Conservation (phyloP, 2,329 filamentous ascomycete species). For the Raffaelea albimanens region DNA sequence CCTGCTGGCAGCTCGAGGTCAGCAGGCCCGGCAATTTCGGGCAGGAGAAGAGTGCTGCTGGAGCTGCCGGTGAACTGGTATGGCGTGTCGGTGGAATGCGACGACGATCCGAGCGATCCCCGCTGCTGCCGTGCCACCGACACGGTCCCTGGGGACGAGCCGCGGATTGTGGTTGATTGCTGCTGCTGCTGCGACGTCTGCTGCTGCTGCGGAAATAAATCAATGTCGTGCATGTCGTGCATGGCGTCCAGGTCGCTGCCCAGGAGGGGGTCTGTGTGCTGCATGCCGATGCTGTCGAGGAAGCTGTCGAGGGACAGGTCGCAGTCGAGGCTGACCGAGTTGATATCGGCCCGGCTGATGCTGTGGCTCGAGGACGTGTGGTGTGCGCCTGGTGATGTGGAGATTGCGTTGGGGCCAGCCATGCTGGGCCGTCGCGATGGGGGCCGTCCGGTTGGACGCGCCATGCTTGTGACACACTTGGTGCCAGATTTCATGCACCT, state of each 20-base stretch:
- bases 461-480: neutral
- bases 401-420: neutral
- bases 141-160: neutral
- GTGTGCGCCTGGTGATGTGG: neutral
- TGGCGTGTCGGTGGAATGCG: neutral
- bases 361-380: neutral
- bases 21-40: neutral
- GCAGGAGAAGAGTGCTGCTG: neutral
- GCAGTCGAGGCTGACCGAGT: neutral
- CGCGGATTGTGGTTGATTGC: neutral
- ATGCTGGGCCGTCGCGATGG: neutral
- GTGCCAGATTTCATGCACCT: neutral
- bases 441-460: neutral
- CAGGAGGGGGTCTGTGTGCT: neutral
- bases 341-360: neutral
- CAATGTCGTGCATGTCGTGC: neutral
- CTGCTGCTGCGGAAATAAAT: neutral
- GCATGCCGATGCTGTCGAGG: neutral
- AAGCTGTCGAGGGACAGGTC: neutral
- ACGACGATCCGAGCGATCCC: neutral
- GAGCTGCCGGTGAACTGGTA: neutral
- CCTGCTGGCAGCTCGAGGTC: neutral
- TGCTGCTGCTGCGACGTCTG: neutral
- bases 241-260: neutral
- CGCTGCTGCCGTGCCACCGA: neutral